Conservation (phyloP, 352 stramenopile genomes). For the Elongisporangium prolatum region DNA sequence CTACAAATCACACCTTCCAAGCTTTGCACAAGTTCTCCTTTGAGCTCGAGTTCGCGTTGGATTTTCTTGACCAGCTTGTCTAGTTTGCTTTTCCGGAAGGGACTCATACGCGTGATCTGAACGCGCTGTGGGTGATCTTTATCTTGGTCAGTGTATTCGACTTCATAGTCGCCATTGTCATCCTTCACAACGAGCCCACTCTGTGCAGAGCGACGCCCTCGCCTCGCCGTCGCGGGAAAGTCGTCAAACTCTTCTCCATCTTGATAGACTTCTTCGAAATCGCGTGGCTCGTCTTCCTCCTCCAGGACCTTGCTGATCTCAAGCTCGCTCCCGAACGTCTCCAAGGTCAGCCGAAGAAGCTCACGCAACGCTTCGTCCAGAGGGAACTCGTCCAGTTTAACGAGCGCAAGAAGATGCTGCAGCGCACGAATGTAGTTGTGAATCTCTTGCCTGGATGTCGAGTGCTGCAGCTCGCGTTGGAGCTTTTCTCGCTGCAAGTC, state of each 20-base stretch:
- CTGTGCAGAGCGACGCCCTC: slow-evolving; percentile 9
- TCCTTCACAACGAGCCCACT: slow-evolving; percentile 11
- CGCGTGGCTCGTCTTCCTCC: slow-evolving; percentile 53
- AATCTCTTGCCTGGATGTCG: slow-evolving; percentile 48
- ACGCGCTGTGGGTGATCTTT: slow-evolving; percentile 8
- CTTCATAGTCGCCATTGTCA: slow-evolving; percentile 5
- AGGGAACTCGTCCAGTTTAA: slow-evolving; percentile 73
- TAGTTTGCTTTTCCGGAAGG: slow-evolving; percentile 63
- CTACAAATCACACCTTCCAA: slow-evolving; percentile 54
- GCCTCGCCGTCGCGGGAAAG: slow-evolving; percentile 12
- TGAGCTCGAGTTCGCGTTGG: slow-evolving; percentile 39
- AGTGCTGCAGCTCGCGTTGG: slow-evolving; percentile 43
- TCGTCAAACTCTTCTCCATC: slow-evolving; percentile 44
- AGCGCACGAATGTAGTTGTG: slow-evolving; percentile 49
- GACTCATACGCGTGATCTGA: slow-evolving; percentile 52
- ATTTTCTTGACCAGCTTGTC: slow-evolving; percentile 58
- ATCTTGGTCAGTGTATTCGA: slow-evolving; percentile 6
- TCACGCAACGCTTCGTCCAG: slow-evolving; percentile 75
- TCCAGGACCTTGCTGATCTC: slow-evolving; percentile 40
- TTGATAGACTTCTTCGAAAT: slow-evolving; percentile 60
- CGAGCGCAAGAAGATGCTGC: slow-evolving; percentile 61
- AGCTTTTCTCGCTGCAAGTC: slow-evolving; percentile 55
- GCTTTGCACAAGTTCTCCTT: slow-evolving; percentile 36
- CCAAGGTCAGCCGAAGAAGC: slow-evolving; percentile 51
- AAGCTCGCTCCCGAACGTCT: slow-evolving; percentile 55